These are phyloP conservation scores for Neurospora sp. DNA, from an alignment of 495 filamentous ascomycete species.

Conservation along the genomic window DNA sequence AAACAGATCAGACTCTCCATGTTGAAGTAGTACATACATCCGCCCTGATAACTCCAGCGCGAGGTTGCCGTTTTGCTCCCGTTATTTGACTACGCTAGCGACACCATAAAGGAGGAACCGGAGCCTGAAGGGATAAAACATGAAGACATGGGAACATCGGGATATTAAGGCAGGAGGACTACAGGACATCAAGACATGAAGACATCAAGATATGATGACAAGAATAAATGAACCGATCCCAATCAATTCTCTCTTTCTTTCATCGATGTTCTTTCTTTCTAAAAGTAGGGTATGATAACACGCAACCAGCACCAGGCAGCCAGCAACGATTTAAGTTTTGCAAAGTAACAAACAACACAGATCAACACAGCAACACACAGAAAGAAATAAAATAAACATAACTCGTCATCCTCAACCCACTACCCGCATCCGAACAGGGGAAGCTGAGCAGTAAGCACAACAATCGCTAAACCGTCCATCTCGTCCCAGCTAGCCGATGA, in stretches of 20 bases:
- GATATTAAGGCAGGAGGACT: no score
- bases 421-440: not conserved
- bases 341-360: not conserved
- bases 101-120: no score
- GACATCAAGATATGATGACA: not conserved
- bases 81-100: no score
- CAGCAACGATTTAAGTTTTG: not conserved
- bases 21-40: no score
- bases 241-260: not conserved
- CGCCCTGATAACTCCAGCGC: no score
- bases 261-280: not conserved
- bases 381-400: not conserved
- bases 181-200: not conserved
- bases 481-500: not conserved
- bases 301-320: not conserved
- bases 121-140: no score
- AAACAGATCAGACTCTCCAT: no score
- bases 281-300: not conserved
- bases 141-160: no score
- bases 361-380: not conserved
- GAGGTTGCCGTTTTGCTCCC: no score
- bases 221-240: not conserved
- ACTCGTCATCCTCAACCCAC: not conserved
- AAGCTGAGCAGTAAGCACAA: not conserved
- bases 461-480: not conserved